These are phyloP conservation scores for Paecilomyces formosus DNA, from an alignment of 2,329 filamentous ascomycete genomes.

Conservation along the genomic window DNA sequence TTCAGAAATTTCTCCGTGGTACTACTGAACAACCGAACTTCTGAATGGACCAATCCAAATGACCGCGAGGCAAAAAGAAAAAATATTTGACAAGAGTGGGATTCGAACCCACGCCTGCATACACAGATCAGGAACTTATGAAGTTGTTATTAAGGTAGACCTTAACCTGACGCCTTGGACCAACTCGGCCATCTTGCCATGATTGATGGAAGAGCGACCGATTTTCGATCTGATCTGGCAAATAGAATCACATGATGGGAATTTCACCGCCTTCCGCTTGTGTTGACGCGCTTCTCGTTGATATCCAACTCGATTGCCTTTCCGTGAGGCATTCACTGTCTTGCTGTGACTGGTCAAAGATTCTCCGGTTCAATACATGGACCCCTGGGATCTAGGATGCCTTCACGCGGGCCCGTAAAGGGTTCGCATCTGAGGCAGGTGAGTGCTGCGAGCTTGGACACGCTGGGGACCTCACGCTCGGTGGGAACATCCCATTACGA, in stretches of 20 bases:
- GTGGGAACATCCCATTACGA: slow-evolving; percentile 19
- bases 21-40: too few species aligned
- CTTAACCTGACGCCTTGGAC: slow-evolving; percentile 26
- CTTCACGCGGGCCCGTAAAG: slow-evolving; percentile 29
- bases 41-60: too few species aligned
- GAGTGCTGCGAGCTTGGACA: slow-evolving; percentile 30
- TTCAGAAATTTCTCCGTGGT: too few species aligned
- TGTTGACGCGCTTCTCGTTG: not conserved
- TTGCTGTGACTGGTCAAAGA: not conserved
- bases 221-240: not conserved
- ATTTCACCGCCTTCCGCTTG: not conserved
- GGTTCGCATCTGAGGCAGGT: slow-evolving; percentile 33
- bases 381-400: slow-evolving; percentile 19
- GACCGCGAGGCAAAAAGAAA: not conserved
- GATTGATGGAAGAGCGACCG: not conserved
- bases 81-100: not conserved
- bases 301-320: not conserved
- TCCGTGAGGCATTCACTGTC: not conserved
- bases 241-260: not conserved
- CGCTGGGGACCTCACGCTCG: slow-evolving; percentile 19
- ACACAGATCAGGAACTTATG: not conserved
- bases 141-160: slow-evolving; percentile 13
- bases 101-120: not conserved
- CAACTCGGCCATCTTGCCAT: slow-evolving; percentile 24
- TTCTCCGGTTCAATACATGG: not conserved